Percentiles rank a stretch among this genome's conserved stretches.
Evolutionary conservation across 2,329 filamentous ascomycete species (phyloP).

Genomic region (Chrysoporthe deuterocubensis): DNA sequence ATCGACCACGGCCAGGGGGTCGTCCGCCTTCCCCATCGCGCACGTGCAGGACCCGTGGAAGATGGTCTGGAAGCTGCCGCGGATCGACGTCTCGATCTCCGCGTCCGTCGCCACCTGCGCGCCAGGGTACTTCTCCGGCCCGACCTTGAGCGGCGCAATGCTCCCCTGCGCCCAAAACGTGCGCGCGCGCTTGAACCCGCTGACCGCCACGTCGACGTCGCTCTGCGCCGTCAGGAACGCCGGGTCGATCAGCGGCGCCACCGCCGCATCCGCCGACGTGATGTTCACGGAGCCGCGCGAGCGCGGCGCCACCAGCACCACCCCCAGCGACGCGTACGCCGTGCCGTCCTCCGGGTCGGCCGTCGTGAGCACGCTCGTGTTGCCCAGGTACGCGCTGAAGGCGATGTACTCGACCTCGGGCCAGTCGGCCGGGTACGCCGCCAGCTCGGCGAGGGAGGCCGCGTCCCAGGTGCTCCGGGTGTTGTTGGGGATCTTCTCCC

Average conservation of each 20-base stretch:
- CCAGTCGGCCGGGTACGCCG: slow-evolving; percentile 17
- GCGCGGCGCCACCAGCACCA: not conserved
- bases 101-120: slow-evolving; percentile 39
- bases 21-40: slow-evolving; percentile 39
- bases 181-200: slow-evolving; percentile 33
- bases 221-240: slow-evolving; percentile 39
- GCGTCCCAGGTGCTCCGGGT: not conserved
- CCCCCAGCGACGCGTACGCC: too few species aligned
- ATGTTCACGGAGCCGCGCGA: slow-evolving; percentile 36
- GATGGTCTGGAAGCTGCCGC: slow-evolving; percentile 35
- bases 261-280: slow-evolving; percentile 34
- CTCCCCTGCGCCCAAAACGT: slow-evolving; percentile 30
- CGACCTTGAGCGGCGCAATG: not conserved
- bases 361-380: too few species aligned
- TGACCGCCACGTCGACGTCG: slow-evolving; percentile 27
- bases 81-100: slow-evolving; percentile 38
- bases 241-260: slow-evolving; percentile 43
- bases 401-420: slow-evolving; percentile 19
- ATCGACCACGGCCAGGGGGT: slow-evolving; percentile 11
- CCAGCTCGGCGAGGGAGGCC: not conserved
- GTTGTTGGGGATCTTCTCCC: not conserved
- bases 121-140: slow-evolving; percentile 42
- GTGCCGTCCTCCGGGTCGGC: too few species aligned
- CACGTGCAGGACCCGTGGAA: slow-evolving; percentile 42
- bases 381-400: not conserved